A percentile compares a stretch with the other conserved stretches of the same genome.
These are phyloP conservation scores for Plasmodium relictum DNA, from an alignment of 169 alveolate species.

Conservation along the genomic window DNA sequence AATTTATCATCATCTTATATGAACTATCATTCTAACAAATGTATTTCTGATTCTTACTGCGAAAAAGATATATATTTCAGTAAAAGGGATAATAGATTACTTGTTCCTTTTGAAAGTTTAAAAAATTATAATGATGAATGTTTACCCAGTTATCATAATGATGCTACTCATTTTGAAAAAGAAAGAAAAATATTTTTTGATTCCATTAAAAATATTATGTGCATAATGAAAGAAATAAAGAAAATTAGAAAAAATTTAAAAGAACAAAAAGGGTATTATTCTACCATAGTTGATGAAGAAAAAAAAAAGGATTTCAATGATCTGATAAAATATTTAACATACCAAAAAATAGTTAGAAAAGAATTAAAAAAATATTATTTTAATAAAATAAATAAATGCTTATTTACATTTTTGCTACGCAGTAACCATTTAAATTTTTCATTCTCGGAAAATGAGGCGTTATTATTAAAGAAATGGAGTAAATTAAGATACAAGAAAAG, in stretches of 20 bases:
- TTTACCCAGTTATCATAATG: too few relatives aligned
- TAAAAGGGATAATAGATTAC: background rate
- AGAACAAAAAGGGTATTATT: constrained; percentile 22
- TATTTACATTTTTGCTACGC: constrained; percentile 53
- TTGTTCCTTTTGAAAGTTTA: constrained; percentile 8
- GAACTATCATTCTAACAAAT: too few relatives aligned
- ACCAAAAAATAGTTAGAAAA: constrained; percentile 41
- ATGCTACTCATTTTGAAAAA: background rate
- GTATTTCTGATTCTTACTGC: too few relatives aligned
- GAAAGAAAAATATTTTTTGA: constrained; percentile 53
- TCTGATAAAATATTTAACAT: constrained; percentile 37
- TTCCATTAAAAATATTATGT: constrained; percentile 34
- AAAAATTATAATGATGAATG: background rate
- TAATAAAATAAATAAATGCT: constrained; percentile 41
- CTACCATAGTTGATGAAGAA: constrained; percentile 18
- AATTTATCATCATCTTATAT: background rate
- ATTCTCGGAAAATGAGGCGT: constrained; percentile 36
- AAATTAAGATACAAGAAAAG: constrained; percentile 2
- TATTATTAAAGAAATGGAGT: constrained; percentile 47
- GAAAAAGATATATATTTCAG: background rate
- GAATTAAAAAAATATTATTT: constrained; percentile 49
- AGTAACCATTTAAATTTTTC: constrained; percentile 46
- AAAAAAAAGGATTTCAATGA: constrained; percentile 41
- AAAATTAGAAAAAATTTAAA: constrained; percentile 31
- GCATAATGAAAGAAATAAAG: constrained; percentile 48